These are phyloP conservation scores for Pestalotiopsis sp. DNA, from an alignment of 2,329 filamentous ascomycete genomes.

Conservation along the genomic window DNA sequence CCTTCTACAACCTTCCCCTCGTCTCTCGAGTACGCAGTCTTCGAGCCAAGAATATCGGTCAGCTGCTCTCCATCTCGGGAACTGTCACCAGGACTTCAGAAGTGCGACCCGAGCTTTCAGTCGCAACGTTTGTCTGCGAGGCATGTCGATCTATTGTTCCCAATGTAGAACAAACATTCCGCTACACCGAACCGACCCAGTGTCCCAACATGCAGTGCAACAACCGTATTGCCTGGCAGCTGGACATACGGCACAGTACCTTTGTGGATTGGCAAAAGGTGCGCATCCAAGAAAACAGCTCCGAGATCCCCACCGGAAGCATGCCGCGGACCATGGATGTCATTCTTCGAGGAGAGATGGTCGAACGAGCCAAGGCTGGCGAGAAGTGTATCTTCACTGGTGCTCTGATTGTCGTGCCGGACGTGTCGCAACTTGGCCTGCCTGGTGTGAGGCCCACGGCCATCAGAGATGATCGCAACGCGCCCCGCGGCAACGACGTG, in stretches of 20 bases:
- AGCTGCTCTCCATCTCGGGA: conserved; percentile 92
- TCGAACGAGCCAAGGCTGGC: conserved; percentile 94
- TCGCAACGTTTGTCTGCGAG: conserved; percentile 92
- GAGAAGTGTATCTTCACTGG: conserved; percentile 99
- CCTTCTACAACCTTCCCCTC: conserved; percentile 90
- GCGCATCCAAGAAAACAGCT: conserved; percentile 96
- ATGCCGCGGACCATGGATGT: conserved; percentile 99
- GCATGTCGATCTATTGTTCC: conserved; percentile 81
- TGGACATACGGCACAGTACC: conserved; percentile 96
- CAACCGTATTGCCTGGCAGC: conserved; percentile 89
- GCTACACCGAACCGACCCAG: conserved; percentile 95
- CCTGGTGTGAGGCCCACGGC: conserved; percentile 84
- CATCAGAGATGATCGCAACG: conserved; percentile 73
- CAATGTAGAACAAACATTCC: conserved; percentile 96
- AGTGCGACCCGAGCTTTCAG: conserved; percentile 88
- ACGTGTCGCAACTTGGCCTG: conserved; percentile 91
- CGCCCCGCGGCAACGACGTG: conserved; percentile 73
- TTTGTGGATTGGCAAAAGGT: conserved; percentile 99
- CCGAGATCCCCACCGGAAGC: conserved; percentile 95
- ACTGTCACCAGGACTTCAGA: conserved; percentile 97
- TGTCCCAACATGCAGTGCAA: conserved; percentile 87
- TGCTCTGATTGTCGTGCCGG: conserved; percentile 92
- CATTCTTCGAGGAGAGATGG: conserved; percentile 94
- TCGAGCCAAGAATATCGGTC: conserved; percentile 87
- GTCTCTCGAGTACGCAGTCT: conserved; percentile 85